Base-by-base conservation (phyloP, 805 yeast genomes). In the Cyberlindnera veronae region DNA sequence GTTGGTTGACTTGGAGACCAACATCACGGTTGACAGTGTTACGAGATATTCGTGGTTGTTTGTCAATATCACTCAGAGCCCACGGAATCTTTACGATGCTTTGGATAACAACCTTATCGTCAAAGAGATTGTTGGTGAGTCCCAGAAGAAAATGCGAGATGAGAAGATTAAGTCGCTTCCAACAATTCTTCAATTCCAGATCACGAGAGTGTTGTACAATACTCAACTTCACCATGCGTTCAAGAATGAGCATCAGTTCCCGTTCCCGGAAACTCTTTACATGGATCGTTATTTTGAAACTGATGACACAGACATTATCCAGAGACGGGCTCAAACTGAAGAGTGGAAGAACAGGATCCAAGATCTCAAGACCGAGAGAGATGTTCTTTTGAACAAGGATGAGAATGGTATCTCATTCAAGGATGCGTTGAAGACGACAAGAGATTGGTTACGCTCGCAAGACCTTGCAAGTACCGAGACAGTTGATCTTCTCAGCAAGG, bases 181-280 rank as follows among this genome's bases (percentile, higher is more conserved):
- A 0, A 79, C 81, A 6, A 76, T 93, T 36, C 62, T 93, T 35
- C 99, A 93, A 59, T 77, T 93, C 35, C 99, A 93, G 58, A 85
- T 93, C 7, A 98, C 90, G 63, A 72, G 99, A 57, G 98, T 93
- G 1, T 86, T 87, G 58, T 93, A 82, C 60, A 96, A 93, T 57
- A 71, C 89, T 32, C 81, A 71, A 39, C 64, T 74, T 12, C 71
- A 81, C 36, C 74, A 81, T 62, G 87, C 95, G 0, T 86, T 86
- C 55, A 93, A 93, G 58, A 81, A 89, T 3, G 73, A 77, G 31
- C 89, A 84, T 42, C 95, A 89, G 8, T 70, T 93, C 34, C 90
- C 90, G 3, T 88, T 89, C 57, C 77, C 79, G 21, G 85, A 87
- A 38, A 76, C 69, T 10, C 62, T 93, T 8, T 90, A 84, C 58